Base-by-base conservation (phyloP, 208 protist genomes). In the Tritrichomonas musculus region DNA sequence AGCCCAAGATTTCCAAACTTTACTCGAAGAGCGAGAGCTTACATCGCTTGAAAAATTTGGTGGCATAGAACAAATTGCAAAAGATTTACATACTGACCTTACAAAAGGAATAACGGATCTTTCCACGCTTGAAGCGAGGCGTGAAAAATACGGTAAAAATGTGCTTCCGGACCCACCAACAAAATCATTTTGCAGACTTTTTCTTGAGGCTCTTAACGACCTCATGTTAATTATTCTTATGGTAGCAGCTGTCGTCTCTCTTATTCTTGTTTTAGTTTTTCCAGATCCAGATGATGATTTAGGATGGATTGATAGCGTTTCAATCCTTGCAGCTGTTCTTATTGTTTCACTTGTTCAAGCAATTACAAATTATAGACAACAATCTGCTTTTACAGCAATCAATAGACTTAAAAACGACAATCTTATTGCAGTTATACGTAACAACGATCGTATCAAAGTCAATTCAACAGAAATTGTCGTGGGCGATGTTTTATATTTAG, bases 401-500 rank as follows among this genome's bases (percentile, higher is more conserved):
- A 82, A 82, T 41, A 82, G 50, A 53, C 41, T 82, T 14, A 82
- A 82, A 41, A 82, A 82, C 73, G 41, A 36, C 11, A 53, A 82
- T 44, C 20, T 53, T 5, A 41, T 82, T 2, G 41, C n/a, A 20
- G 73, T 82, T 9, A 47, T 82, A 22, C 30, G 73, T 27, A 5
- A 14, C 5, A 41, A 41, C 41, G 14, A 50, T 36, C 39, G 50
- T n/a, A 36, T 33, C 0, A 33, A 82, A 36, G 50, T 82, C 25
- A 8, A 53, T 3, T 50, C 33, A 4, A 82, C 73, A 17, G 73
- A 82, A 82, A 41, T 82, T 13, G 41, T 82, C 20, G 41, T 50
- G 41, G 93, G 93, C 57, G 93, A 94, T 88, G 57, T 94, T 30
- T 44, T 94, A 39, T 66, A 64, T 22, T 39, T 94, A 4, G 92